Evolutionary conservation across 2,329 filamentous ascomycete genomes (phyloP), one percentile per base, ranked within the genome.

Genomic region (Aureobasidium pullulans): DNA sequence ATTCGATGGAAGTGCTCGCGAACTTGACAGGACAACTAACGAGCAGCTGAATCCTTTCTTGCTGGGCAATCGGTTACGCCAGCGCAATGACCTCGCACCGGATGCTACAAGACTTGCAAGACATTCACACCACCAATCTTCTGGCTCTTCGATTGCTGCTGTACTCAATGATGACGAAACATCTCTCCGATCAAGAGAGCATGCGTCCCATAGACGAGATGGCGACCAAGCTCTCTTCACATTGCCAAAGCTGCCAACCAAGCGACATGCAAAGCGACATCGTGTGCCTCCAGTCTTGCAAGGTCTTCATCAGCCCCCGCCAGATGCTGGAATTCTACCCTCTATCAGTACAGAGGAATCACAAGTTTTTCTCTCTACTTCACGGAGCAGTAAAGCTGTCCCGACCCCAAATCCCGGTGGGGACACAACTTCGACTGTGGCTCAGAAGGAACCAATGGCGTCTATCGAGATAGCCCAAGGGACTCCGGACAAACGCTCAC

Each of bases 251-350:
- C 70, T 73, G 19, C 73, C 70, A 13, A 62, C 65, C 16, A 60
- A 65, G 37, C 62, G 66, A 40, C 62, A 64, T 47, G 63, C 62
- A 9, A 59, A 61, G 34, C 71, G 71, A 48, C 66, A 73, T 40
- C 71, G 71, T 13, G 69, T 79, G 50, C 77, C 77, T 11, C 77
- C 77, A 7, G 70, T 79, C 15, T 70, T 86, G 10, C 84, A 84
- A 65, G 83, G 83, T 7, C 70, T 86, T 44, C 83, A 85, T 69
- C 82, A 86, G 62, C 84, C 84, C 2, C 84, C 84, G 13, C 83
- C 83, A 8, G 81, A 84, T 68, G 81, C 81, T 47, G 78, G 80
- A 11, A 70, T 85, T 6, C 79, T 86, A 49, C 84, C 84, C 6
- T 81, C 81, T 4, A 86, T 86, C 58, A 81, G 81, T 63, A 75